phyloP scores from a whole-genome alignment of 75 land plant genomes.

The Pseudotsuga menziesii region DNA sequence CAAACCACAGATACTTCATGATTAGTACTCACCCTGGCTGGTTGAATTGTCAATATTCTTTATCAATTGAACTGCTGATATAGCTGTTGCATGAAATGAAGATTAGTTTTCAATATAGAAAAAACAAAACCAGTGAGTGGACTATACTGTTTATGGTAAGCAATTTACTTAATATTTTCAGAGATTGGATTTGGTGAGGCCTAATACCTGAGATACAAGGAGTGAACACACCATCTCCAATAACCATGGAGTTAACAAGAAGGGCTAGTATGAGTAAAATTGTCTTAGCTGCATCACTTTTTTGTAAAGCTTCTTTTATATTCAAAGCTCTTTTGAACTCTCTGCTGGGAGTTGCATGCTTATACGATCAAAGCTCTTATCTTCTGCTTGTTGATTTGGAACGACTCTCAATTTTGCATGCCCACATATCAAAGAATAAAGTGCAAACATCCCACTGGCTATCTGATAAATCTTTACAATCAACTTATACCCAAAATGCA shows the following conservation, averaged over 20 bases:
- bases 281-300: conserved; percentile 22
- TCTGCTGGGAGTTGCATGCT: conserved; percentile 22
- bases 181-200: too few species aligned
- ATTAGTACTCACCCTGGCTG: neutral
- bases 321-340: conserved; percentile 12
- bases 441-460: too few species aligned
- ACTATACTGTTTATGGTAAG: too few species aligned
- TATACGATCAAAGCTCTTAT: conserved; percentile 42
- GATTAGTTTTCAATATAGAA: too few species aligned
- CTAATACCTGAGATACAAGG: conserved; percentile 69
- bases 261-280: conserved; percentile 42
- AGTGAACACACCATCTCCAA: conserved; percentile 76
- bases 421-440: too few species aligned
- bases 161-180: too few species aligned
- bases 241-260: conserved; percentile 70
- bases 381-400: too few species aligned
- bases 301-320: conserved; percentile 36
- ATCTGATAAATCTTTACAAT: too few species aligned
- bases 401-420: too few species aligned
- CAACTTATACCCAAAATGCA: too few species aligned
- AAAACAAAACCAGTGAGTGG: too few species aligned
- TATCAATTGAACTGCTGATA: conserved; percentile 72
- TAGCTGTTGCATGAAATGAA: conserved; percentile 20
- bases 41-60: conserved; percentile 21
- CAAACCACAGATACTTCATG: too few species aligned